Percentiles rank a stretch among this genome's conserved stretches.
These are phyloP conservation scores for Coemansia erecta DNA, from an alignment of 192 early-diverging fungal genomes.

Conservation along the genomic window DNA sequence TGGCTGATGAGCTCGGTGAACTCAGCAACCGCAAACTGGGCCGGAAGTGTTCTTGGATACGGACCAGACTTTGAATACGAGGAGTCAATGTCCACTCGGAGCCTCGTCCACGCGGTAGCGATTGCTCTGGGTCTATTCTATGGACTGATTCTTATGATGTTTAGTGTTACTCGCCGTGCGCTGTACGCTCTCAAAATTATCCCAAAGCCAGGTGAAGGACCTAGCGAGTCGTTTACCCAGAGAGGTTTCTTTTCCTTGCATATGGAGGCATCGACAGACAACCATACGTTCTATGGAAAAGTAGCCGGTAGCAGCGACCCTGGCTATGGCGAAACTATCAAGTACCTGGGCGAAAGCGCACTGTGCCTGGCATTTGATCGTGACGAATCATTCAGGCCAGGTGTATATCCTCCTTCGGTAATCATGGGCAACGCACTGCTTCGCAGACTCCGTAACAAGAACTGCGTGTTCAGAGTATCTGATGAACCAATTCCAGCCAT, in stretches of 20 bases:
- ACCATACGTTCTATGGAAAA: constrained; percentile 35
- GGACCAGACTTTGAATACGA: constrained; percentile 59
- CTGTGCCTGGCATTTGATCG: constrained; percentile 67
- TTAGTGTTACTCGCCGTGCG: constrained; percentile 51
- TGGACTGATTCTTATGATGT: constrained; percentile 30
- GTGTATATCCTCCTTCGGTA: constrained; percentile 75
- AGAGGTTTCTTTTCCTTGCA: constrained; percentile 44
- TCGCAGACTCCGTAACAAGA: constrained; percentile 58
- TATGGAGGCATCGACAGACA: constrained; percentile 30
- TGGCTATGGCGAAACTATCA: constrained; percentile 79
- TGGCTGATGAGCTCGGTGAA: constrained; percentile 51
- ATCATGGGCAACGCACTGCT: constrained; percentile 74
- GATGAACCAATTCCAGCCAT: constrained; percentile 2
- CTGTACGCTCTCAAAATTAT: constrained; percentile 55
- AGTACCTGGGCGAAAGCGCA: constrained; percentile 76
- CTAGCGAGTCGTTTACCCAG: constrained; percentile 59
- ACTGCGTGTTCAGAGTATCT: constrained; percentile 55
- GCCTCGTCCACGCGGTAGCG: constrained; percentile 47
- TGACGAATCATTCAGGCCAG: constrained; percentile 56
- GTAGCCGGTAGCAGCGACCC: constrained; percentile 63
- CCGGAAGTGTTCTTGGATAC: constrained; percentile 38
- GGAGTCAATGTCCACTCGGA: constrained; percentile 60
- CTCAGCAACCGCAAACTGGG: constrained; percentile 21
- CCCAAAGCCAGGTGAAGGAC: constrained; percentile 71
- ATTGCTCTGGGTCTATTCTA: constrained; percentile 46